Evolutionary conservation across 2,329 filamentous ascomycete species (phyloP).

Genomic region (Ophidiomyces ophidiicola): DNA sequence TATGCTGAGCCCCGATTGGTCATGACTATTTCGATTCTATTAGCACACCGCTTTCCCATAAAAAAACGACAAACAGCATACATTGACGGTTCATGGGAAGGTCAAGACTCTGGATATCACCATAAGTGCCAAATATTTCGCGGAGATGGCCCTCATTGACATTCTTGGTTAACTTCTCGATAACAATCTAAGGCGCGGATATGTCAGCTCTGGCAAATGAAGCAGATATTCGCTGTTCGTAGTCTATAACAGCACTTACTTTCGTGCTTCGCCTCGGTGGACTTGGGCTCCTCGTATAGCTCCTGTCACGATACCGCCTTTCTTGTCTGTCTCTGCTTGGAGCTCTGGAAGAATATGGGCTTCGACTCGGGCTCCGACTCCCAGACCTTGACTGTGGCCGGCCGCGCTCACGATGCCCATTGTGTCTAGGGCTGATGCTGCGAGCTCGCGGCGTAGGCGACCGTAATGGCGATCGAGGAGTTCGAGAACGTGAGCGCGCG

Average conservation of each 20-base stretch:
- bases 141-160: conserved; percentile 76
- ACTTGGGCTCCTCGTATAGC: conserved; percentile 27
- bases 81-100: conserved; percentile 79
- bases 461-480: conserved; percentile 6
- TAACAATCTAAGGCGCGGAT: conserved; percentile 56
- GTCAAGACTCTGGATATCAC: conserved; percentile 72
- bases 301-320: conserved; percentile 29
- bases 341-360: conserved; percentile 23
- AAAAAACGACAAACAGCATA: conserved; percentile 44
- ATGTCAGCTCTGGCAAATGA: background rate
- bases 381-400: conserved; percentile 12
- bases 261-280: conserved; percentile 26
- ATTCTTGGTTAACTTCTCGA: conserved; percentile 92
- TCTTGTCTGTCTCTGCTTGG: conserved; percentile 31
- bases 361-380: conserved; percentile 2
- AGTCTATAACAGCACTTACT: conserved; percentile 18
- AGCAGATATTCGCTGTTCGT: no score
- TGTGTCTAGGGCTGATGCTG: conserved; percentile 14
- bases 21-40: conserved; percentile 46
- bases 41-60: no score
- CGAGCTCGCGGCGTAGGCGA: conserved; percentile 4
- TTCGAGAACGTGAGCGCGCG: conserved; percentile 16
- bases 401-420: conserved; percentile 18
- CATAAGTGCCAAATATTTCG: conserved; percentile 87
- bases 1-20: conserved; percentile 90